phyloP scores from a whole-genome alignment of 169 alveolate genomes.

The Theileria orientalis region DNA sequence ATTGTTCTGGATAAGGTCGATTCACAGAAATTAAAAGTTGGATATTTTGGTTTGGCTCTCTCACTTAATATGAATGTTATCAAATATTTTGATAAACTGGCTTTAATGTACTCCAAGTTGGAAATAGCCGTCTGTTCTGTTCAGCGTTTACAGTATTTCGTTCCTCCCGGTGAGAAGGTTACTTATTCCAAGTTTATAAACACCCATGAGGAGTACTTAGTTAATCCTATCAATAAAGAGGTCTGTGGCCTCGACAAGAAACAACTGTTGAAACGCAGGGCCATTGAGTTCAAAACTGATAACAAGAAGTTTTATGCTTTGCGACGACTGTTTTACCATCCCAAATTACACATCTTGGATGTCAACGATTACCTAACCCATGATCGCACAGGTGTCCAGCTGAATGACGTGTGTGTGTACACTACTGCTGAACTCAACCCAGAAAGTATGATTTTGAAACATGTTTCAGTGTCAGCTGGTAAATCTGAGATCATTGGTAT shows the following conservation, averaged over 20 bases:
- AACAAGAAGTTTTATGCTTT: not conserved
- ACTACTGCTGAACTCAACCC: not conserved
- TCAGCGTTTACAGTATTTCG: not conserved
- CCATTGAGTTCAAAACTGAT: not conserved
- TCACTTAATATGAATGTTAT: not conserved
- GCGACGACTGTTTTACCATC: not conserved
- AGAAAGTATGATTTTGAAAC: constrained; percentile 5
- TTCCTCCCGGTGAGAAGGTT: constrained; percentile 12
- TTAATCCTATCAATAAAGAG: not conserved
- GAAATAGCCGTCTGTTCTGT: constrained; percentile 5
- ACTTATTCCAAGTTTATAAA: not conserved
- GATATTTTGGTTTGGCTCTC: constrained; percentile 9
- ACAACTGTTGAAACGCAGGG: not conserved
- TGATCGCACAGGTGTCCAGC: constrained; percentile 14
- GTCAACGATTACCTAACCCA: not conserved
- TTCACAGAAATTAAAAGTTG: not conserved
- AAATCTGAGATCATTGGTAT: constrained; percentile 54
- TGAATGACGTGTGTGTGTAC: constrained; percentile 7
- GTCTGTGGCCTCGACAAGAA: not conserved
- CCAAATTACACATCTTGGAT: not conserved
- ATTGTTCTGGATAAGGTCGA: not conserved
- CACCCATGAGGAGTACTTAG: constrained; percentile 1
- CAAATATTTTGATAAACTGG: not conserved
- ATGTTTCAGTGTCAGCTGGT: constrained; percentile 23
- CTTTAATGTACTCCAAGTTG: not conserved